phyloP scores from a whole-genome alignment of 441 rosid species.

The Pelargonium exstipulatum region DNA sequence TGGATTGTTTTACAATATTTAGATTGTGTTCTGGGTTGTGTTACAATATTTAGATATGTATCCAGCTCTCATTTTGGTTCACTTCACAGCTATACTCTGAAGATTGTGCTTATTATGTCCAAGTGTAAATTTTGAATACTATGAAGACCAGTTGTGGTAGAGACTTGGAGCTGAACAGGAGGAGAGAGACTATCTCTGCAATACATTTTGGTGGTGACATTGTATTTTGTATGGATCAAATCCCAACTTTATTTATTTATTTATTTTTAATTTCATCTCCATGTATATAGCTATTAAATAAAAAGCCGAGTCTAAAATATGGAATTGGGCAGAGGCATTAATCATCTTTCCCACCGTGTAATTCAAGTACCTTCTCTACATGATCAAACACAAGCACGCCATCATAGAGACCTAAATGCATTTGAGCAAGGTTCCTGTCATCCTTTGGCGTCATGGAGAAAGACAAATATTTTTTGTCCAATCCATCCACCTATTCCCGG shows the following conservation, averaged over 20 bases:
- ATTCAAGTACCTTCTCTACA: slow-evolving; percentile 61
- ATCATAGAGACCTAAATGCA: slow-evolving; percentile 75
- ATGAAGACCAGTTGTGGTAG: not conserved
- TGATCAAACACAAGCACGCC: slow-evolving; percentile 82
- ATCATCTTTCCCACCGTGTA: not conserved
- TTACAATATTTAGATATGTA: not conserved
- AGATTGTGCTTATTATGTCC: not conserved
- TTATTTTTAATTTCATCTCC: too few species aligned
- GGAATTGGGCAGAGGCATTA: not conserved
- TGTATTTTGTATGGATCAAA: too few species aligned
- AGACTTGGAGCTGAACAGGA: too few species aligned
- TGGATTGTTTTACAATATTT: too few species aligned
- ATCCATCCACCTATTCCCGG: too few species aligned
- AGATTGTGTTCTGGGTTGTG: not conserved
- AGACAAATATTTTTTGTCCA: slow-evolving; percentile 66
- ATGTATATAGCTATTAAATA: too few species aligned
- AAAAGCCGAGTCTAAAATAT: not conserved
- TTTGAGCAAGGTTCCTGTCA: slow-evolving; percentile 80
- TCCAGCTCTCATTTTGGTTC: too few species aligned
- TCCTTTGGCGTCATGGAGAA: slow-evolving; percentile 66
- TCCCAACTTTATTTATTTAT: too few species aligned
- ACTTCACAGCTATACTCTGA: too few species aligned
- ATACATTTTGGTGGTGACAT: too few species aligned
- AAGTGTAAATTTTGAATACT: not conserved
- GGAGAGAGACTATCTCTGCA: not conserved